These are phyloP conservation scores for Thamnidium elegans DNA, from an alignment of 192 early-diverging fungal genomes.

Conservation along the genomic window DNA sequence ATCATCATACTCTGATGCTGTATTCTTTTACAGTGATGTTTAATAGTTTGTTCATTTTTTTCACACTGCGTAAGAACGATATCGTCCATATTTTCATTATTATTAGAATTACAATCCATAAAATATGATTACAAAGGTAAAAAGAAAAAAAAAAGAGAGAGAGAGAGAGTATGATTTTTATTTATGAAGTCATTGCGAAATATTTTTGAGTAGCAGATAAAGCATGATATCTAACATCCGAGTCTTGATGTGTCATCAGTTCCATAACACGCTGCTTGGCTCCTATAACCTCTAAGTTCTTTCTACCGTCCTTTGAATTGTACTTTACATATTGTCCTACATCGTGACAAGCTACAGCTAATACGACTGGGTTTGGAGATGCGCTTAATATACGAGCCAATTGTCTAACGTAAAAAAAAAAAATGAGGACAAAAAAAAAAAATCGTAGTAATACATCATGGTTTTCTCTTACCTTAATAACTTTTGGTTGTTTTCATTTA, in stretches of 20 bases:
- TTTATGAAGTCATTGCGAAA: constrained; percentile 18
- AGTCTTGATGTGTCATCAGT: constrained; percentile 85
- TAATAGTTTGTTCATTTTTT: too few species aligned
- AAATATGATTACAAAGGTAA: too few species aligned
- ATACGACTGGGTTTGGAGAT: constrained; percentile 54
- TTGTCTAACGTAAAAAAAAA: constrained; percentile 38
- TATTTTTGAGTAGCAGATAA: constrained; percentile 83
- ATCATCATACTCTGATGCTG: too few species aligned
- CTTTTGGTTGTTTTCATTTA: constrained; percentile 78
- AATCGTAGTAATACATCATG: neutral
- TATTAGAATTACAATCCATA: too few species aligned
- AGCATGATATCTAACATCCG: constrained; percentile 91
- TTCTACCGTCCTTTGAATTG: constrained; percentile 76
- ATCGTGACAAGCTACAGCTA: constrained; percentile 93
- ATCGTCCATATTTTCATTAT: too few species aligned
- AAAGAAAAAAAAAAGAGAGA: too few species aligned
- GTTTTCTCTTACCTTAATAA: constrained; percentile 52
- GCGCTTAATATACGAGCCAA: constrained; percentile 60
- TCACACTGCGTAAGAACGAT: too few species aligned
- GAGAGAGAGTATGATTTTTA: neutral
- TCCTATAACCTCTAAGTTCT: constrained; percentile 70
- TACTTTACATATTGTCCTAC: constrained; percentile 93
- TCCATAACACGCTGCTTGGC: constrained; percentile 94
- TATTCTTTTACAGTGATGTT: too few species aligned
- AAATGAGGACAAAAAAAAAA: neutral